Evolutionary conservation across 2,329 filamentous ascomycete species (phyloP), one percentile per base, ranked within the genome.

Genomic region (Fusarium buharicum): DNA sequence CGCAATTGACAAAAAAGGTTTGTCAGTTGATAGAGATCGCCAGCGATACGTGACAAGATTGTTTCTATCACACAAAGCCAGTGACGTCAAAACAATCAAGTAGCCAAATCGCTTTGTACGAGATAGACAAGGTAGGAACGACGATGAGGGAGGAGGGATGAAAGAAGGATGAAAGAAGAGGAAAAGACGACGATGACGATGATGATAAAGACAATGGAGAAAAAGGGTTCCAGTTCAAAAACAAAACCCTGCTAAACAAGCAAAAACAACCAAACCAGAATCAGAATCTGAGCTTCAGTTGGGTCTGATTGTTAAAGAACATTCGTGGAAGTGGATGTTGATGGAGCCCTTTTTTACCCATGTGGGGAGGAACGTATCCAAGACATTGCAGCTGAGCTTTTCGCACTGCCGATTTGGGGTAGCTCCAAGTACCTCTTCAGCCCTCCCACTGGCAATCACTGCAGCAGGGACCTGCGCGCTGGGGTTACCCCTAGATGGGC

Each of bases 41-140:
- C n/a, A 33, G 16, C 9, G 10, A 24, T 40, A 24, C 28, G 24
- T 11, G 31, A 22, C 17, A 38, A 65, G 31, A 16, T 28, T 44
- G 41, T 39, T 45, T 8, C 40, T 16, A 24, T 36, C 27, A 38
- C 38, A 34, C 11, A 34, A 34, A 31, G 37, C 12, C 6, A 45
- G 49, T 65, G 44, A 64, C 62, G 62, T 64, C 62, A 65, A 64
- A 64, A 34, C 50, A 52, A 55, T 66, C 50, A 66, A 44, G 44
- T 56, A 67, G 36, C 50, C 56, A 27, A 38, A 59, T 59, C 24
- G 58, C 50, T 59, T 22, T 66, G 59, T 52, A 47, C 47, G 52
- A 43, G 36, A 39, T 34, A 17, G 51, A 39, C 13, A 11, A 14
- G 7, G 30, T 31, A 34, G 54, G 43, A 51, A 51, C 41, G 36